Percentiles rank a stretch among this genome's conserved stretches.
Evolutionary conservation across 352 stramenopile species (phyloP).

Genomic region (Aphanomyces invadans): DNA sequence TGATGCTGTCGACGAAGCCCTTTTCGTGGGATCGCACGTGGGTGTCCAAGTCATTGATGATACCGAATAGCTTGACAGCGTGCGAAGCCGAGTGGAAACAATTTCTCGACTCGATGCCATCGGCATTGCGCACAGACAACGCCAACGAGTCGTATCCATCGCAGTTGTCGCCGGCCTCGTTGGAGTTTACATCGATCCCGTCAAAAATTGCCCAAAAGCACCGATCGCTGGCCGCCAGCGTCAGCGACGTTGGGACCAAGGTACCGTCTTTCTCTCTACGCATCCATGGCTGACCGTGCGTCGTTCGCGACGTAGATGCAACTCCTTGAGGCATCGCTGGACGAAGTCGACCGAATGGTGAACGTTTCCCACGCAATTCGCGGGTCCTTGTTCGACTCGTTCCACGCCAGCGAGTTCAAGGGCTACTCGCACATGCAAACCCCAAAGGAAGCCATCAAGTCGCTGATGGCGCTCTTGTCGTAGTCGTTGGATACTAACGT

Average conservation of each 20-base stretch:
- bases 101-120: no score
- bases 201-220: background rate
- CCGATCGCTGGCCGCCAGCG: background rate
- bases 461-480: conserved; percentile 22
- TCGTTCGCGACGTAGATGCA: no score
- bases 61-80: no score
- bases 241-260: conserved; percentile 6
- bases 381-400: conserved; percentile 53
- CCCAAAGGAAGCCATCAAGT: conserved; percentile 44
- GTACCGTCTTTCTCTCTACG: no score
- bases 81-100: no score
- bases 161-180: background rate
- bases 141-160: no score
- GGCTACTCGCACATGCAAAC: conserved; percentile 52
- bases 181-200: background rate
- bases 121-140: no score
- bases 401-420: conserved; percentile 70
- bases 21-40: no score
- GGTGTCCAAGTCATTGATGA: no score
- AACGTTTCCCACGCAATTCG: conserved; percentile 12
- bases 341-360: conserved; percentile 20
- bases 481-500: background rate
- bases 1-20: no score
- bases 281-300: no score
- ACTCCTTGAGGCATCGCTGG: conserved; percentile 14